A percentile compares a stretch with the other conserved stretches of the same genome.
These are phyloP conservation scores for Sugiyamaella paludigena DNA, from an alignment of 1,139 yeast genomes.

Conservation along the genomic window DNA sequence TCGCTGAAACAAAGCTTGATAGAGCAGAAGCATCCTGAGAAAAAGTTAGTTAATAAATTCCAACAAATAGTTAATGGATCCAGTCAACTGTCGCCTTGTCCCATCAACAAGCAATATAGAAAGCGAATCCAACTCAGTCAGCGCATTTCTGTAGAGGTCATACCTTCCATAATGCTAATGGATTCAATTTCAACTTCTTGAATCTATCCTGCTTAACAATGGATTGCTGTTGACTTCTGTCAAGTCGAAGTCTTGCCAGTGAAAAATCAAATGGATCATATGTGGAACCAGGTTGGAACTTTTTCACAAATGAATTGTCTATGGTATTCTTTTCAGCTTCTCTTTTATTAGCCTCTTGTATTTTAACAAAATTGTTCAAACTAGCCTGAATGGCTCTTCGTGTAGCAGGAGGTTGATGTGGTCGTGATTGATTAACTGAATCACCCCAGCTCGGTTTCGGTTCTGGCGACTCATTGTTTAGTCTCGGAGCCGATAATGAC, in stretches of 20 bases:
- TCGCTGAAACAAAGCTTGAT: conserved; percentile 53
- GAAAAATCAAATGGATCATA: conserved; percentile 37
- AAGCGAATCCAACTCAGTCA: too few relatives aligned
- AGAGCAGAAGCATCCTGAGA: conserved; percentile 50
- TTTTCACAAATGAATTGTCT: conserved; percentile 28
- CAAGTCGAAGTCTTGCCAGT: conserved; percentile 26
- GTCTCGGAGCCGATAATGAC: too few relatives aligned
- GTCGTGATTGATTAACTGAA: conserved; percentile 10
- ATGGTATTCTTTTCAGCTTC: conserved; percentile 16
- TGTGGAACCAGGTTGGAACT: conserved; percentile 28
- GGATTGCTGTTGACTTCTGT: conserved; percentile 14
- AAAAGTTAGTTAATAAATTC: conserved; percentile 1
- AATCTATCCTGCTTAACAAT: conserved; percentile 25
- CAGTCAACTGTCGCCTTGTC: too few relatives aligned
- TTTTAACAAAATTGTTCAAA: conserved; percentile 6
- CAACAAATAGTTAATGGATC: too few relatives aligned
- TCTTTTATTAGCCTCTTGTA: conserved; percentile 9
- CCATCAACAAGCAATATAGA: too few relatives aligned
- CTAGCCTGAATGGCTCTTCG: conserved; percentile 11
- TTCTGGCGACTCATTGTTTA: too few relatives aligned
- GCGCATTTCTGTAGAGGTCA: too few relatives aligned
- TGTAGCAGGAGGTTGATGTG: conserved; percentile 9
- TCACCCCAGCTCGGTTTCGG: conserved; percentile 10
- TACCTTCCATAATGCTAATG: conserved; percentile 26
- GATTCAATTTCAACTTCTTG: conserved; percentile 28